Evolutionary conservation across 2,329 filamentous ascomycete genomes (phyloP).

Genomic region (Coleophoma crateriformis): DNA sequence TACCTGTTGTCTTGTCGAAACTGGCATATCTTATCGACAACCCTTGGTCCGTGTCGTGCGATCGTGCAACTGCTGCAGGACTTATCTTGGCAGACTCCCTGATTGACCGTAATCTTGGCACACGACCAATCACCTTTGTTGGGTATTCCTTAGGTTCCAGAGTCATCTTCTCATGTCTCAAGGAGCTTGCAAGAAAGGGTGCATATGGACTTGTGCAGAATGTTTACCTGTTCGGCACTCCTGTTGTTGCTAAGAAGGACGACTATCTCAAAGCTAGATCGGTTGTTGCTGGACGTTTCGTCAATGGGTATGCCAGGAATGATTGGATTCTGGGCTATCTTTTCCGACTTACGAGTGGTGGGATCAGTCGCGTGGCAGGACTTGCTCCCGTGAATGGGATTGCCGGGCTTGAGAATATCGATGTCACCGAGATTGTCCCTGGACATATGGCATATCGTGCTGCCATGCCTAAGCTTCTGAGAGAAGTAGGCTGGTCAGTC

Average conservation of each 20-base stretch:
- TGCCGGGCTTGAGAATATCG: slow-evolving; percentile 81
- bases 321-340: slow-evolving; percentile 98
- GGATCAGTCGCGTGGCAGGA: slow-evolving; percentile 83
- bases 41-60: slow-evolving; percentile 94
- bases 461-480: slow-evolving; percentile 82
- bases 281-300: slow-evolving; percentile 86
- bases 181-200: slow-evolving; percentile 78
- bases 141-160: slow-evolving; percentile 91
- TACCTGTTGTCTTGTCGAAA: slow-evolving; percentile 91
- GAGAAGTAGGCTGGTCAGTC: slow-evolving; percentile 85
- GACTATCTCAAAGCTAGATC: slow-evolving; percentile 77
- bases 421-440: slow-evolving; percentile 78
- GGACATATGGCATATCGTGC: slow-evolving; percentile 96
- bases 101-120: slow-evolving; percentile 85
- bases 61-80: slow-evolving; percentile 81
- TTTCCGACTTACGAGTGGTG: slow-evolving; percentile 89
- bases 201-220: slow-evolving; percentile 89
- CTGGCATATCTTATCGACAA: slow-evolving; percentile 96
- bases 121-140: slow-evolving; percentile 84
- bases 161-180: slow-evolving; percentile 87
- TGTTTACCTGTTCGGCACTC: slow-evolving; percentile 90
- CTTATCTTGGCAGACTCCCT: slow-evolving; percentile 92
- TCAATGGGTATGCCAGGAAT: slow-evolving; percentile 90
- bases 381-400: slow-evolving; percentile 70
- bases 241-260: slow-evolving; percentile 84